Conservation (phyloP, 1,139 yeast species). For the Debaryomyces coudertii region DNA sequence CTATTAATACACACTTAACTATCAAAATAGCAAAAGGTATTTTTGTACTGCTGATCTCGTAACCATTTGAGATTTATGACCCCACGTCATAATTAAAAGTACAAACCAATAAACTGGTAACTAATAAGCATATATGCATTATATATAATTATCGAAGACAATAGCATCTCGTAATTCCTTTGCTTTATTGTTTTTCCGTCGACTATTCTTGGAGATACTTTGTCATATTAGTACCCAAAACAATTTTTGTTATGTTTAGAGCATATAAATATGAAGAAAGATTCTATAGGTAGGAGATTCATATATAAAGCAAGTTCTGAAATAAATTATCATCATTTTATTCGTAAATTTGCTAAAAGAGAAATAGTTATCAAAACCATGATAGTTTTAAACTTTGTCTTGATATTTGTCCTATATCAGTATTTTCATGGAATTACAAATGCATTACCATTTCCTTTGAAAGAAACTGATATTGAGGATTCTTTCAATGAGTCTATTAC, state of each 20-base stretch:
- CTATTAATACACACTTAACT: constrained; percentile 2
- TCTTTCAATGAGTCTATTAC: neutral
- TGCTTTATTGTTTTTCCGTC: constrained; percentile 1
- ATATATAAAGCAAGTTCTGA: neutral
- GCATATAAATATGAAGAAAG: constrained; percentile 6
- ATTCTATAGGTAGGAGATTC: neutral
- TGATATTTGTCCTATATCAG: constrained; percentile 9
- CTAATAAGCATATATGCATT: neutral
- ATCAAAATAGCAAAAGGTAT: neutral
- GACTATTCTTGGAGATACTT: neutral
- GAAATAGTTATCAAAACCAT: constrained; percentile 10
- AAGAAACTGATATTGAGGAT: constrained; percentile 1
- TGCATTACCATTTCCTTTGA: constrained; percentile 2
- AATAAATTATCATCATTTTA: neutral
- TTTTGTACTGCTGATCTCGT: neutral
- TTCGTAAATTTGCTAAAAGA: neutral
- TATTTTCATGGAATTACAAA: constrained; percentile 7
- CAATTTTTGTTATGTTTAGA: constrained; percentile 4
- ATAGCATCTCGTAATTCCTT: neutral
- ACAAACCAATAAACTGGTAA: neutral
- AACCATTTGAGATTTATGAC: neutral
- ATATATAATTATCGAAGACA: neutral
- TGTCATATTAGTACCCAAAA: neutral
- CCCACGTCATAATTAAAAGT: neutral
- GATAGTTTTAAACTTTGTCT: constrained; percentile 8